These are phyloP conservation scores for Cephalotrichum gorgonifer DNA, from an alignment of 2,329 filamentous ascomycete species.

Conservation along the genomic window DNA sequence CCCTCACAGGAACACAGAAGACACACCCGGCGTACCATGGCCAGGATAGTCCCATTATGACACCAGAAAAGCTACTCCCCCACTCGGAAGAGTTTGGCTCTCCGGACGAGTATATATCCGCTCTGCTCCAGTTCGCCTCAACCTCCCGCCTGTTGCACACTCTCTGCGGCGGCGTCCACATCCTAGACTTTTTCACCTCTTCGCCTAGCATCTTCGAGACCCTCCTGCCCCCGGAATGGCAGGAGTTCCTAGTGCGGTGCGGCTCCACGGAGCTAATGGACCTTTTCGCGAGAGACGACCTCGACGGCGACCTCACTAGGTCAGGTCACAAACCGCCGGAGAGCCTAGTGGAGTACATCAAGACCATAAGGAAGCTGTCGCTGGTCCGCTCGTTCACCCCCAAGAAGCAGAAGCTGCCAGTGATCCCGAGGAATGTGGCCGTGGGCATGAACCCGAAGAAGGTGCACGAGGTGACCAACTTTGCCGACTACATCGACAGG, in stretches of 20 bases:
- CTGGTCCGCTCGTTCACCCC: slow-evolving; percentile 51
- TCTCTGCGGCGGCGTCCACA: slow-evolving; percentile 93
- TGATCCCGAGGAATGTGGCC: slow-evolving; percentile 60
- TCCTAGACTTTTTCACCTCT: slow-evolving; percentile 88
- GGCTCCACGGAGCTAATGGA: slow-evolving; percentile 70
- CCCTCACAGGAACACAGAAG: too few species aligned
- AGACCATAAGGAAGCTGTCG: slow-evolving; percentile 57
- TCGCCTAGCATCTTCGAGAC: slow-evolving; percentile 73
- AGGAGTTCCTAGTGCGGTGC: slow-evolving; percentile 60
- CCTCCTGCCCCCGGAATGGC: slow-evolving; percentile 72
- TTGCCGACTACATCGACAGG: slow-evolving; percentile 70
- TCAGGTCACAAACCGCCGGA: slow-evolving; percentile 23
- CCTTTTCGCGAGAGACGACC: slow-evolving; percentile 68
- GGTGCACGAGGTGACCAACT: slow-evolving; percentile 83
- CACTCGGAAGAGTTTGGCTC: slow-evolving; percentile 59
- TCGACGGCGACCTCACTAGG: slow-evolving; percentile 26
- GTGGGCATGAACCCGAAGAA: slow-evolving; percentile 97
- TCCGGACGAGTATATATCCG: slow-evolving; percentile 67
- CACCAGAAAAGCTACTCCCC: slow-evolving; percentile 50
- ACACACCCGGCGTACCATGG: neutral
- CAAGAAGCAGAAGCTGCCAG: slow-evolving; percentile 33
- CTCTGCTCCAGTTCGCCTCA: slow-evolving; percentile 65
- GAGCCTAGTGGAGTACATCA: slow-evolving; percentile 62
- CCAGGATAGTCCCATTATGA: slow-evolving; percentile 23
- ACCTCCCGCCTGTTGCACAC: slow-evolving; percentile 70